Percentiles rank a stretch among this genome's conserved stretches.
These are phyloP conservation scores for Ogataea hybrid DNA, from an alignment of 1,139 yeast genomes.

Conservation along the genomic window DNA sequence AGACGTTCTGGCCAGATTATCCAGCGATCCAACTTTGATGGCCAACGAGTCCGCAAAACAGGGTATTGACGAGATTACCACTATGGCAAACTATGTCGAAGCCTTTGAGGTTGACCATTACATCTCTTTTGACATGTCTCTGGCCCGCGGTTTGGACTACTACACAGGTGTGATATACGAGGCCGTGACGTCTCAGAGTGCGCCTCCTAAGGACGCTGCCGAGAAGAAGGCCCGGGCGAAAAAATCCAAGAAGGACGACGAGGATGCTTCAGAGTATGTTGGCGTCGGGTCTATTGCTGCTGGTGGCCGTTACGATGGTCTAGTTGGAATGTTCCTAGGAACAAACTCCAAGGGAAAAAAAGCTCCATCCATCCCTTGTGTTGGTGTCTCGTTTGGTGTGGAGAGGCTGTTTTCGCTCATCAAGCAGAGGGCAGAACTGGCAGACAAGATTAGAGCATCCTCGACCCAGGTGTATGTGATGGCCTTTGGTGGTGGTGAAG, in stretches of 20 bases:
- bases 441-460: slow-evolving; percentile 66
- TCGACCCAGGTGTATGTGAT: slow-evolving; percentile 91
- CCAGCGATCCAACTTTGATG: slow-evolving; percentile 54
- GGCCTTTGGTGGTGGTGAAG: slow-evolving; percentile 99
- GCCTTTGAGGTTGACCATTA: slow-evolving; percentile 68
- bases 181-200: slow-evolving; percentile 91
- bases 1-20: slow-evolving; percentile 60
- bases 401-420: slow-evolving; percentile 90
- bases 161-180: slow-evolving; percentile 96
- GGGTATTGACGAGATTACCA: slow-evolving; percentile 79
- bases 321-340: slow-evolving; percentile 93
- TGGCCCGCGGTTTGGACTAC: slow-evolving; percentile 96
- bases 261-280: slow-evolving; percentile 93
- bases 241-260: slow-evolving; percentile 50
- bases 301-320: slow-evolving; percentile 96
- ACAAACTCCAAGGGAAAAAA: slow-evolving; percentile 66
- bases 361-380: slow-evolving; percentile 85
- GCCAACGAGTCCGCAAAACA: slow-evolving; percentile 68
- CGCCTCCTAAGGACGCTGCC: slow-evolving; percentile 81
- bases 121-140: slow-evolving; percentile 84
- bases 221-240: slow-evolving; percentile 57
- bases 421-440: slow-evolving; percentile 63
- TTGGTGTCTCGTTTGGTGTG: slow-evolving; percentile 94
- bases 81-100: slow-evolving; percentile 71
- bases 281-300: slow-evolving; percentile 99